Evolutionary conservation across 345 rosid species (phyloP).

Genomic region (Citrus sinensis): DNA sequence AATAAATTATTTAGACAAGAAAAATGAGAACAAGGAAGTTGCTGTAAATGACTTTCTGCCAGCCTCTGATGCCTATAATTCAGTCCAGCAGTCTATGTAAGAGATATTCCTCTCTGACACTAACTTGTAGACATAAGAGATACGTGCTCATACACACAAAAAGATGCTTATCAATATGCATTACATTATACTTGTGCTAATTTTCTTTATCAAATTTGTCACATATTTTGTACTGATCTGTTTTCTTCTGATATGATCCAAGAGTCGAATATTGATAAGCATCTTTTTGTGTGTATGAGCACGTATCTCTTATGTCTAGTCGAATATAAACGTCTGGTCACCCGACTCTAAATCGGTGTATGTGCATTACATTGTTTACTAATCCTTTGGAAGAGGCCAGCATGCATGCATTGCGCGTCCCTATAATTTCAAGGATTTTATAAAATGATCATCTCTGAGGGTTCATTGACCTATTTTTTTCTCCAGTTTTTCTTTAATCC

Average conservation of each 20-base stretch:
- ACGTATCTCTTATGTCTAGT: not conserved
- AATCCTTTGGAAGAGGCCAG: not conserved
- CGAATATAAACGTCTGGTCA: not conserved
- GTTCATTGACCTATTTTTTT: too few relatives aligned
- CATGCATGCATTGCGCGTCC: not conserved
- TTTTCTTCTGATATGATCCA: not conserved
- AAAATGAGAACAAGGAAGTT: conserved; percentile 99
- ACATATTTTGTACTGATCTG: too few relatives aligned
- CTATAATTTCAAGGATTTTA: not conserved
- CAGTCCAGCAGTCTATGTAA: conserved; percentile 92
- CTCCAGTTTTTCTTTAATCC: too few relatives aligned
- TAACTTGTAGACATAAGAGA: not conserved
- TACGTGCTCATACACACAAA: not conserved
- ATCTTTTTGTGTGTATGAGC: too few relatives aligned
- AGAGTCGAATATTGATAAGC: not conserved
- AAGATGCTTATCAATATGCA: not conserved
- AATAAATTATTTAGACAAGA: conserved; percentile 64
- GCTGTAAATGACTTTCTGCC: conserved; percentile 95
- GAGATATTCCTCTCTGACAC: conserved; percentile 10
- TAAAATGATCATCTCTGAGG: not conserved
- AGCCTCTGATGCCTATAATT: conserved; percentile 66
- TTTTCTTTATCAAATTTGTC: too few relatives aligned
- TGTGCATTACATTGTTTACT: not conserved
- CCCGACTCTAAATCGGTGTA: not conserved
- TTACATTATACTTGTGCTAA: too few relatives aligned